These are phyloP conservation scores for Meyerozyma sp. DNA, from an alignment of 1,139 yeast genomes.

Conservation along the genomic window DNA sequence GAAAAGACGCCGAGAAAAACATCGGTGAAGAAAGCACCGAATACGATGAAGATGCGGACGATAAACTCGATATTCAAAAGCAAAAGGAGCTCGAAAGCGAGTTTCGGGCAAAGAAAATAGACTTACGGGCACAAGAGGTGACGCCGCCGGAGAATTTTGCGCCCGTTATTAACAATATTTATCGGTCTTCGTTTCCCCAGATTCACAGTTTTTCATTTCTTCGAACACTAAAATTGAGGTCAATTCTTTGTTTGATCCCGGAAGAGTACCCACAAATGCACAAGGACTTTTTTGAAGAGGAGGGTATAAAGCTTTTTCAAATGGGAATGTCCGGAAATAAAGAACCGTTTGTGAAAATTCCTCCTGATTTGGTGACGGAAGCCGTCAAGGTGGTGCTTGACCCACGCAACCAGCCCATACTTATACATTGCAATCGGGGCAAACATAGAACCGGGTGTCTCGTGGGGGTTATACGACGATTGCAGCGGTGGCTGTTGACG, in stretches of 20 bases:
- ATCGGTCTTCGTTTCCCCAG: constrained; percentile 86
- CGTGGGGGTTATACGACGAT: constrained; percentile 82
- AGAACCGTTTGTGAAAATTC: constrained; percentile 86
- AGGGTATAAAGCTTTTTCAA: constrained; percentile 70
- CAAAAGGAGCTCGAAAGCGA: constrained; percentile 19
- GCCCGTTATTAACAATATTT: constrained; percentile 72
- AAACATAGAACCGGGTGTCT: constrained; percentile 96
- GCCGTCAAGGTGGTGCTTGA: constrained; percentile 78
- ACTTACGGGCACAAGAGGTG: constrained; percentile 9
- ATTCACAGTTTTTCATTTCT: constrained; percentile 74
- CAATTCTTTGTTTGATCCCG: constrained; percentile 80
- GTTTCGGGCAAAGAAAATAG: constrained; percentile 8
- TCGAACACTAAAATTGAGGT: constrained; percentile 55
- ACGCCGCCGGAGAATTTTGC: constrained; percentile 93
- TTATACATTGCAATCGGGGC: constrained; percentile 93
- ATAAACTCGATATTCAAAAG: constrained; percentile 28
- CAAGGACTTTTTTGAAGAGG: constrained; percentile 50
- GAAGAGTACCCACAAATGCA: constrained; percentile 87
- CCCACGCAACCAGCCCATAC: constrained; percentile 83
- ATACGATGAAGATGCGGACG: constrained; percentile 43
- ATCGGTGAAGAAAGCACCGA: constrained; percentile 8
- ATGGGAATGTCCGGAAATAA: constrained; percentile 94
- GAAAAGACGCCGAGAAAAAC: constrained; percentile 11
- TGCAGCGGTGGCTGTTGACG: constrained; percentile 89
- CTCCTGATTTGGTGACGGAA: constrained; percentile 68